Evolutionary conservation across 148 eudicot species (phyloP).

Genomic region (Gaultheria prostrata): DNA sequence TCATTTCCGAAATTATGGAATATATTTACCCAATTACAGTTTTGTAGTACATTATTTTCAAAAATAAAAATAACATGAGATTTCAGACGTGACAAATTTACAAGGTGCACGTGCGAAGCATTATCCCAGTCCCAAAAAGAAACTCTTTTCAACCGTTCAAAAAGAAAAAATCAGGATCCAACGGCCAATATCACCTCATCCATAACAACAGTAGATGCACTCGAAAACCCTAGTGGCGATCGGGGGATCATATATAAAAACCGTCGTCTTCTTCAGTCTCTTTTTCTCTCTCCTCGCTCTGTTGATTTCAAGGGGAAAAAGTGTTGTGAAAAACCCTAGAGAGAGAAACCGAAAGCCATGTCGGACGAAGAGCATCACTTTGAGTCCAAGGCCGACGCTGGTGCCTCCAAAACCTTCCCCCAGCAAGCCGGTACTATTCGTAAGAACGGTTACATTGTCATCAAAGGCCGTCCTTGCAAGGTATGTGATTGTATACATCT

Average conservation of each 20-base stretch:
- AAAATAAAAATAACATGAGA: too few species aligned
- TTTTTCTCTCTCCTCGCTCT: neutral
- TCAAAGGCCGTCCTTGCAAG: slow-evolving; percentile 16
- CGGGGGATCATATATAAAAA: neutral
- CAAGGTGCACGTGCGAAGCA: neutral
- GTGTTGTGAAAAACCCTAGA: neutral
- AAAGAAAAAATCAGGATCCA: neutral
- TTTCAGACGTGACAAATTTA: too few species aligned
- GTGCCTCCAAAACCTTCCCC: slow-evolving; percentile 19
- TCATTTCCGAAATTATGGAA: neutral
- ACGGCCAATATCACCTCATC: neutral
- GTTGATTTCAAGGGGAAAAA: neutral
- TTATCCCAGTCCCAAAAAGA: neutral
- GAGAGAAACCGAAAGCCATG: slow-evolving; percentile 3
- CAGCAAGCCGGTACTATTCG: slow-evolving; percentile 20
- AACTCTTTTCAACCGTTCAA: neutral
- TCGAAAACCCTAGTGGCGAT: slow-evolving; percentile 6
- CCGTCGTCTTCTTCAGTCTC: neutral
- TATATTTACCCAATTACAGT: too few species aligned
- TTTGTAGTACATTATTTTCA: too few species aligned
- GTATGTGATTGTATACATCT: neutral
- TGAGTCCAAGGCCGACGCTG: slow-evolving; percentile 16
- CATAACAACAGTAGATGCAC: neutral
- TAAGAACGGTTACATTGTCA: slow-evolving; percentile 17
- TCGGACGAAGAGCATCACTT: slow-evolving; percentile 18